These are phyloP conservation scores for Erigeron philadelphicus DNA, from an alignment of 140 eudicot genomes.

Conservation along the genomic window DNA sequence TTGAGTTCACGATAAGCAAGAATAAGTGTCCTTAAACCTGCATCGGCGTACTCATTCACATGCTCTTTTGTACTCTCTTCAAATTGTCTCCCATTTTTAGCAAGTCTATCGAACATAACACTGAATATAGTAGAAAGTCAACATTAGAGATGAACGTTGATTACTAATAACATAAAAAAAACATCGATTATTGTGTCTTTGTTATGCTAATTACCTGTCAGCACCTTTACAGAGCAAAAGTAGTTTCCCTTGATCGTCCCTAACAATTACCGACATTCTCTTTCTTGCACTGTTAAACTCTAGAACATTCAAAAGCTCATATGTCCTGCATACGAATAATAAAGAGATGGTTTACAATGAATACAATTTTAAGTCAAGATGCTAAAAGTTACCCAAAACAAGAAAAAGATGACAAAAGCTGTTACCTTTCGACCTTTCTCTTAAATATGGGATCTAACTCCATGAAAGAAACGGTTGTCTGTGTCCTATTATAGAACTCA, in stretches of 20 bases:
- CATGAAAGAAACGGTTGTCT: conserved; percentile 51
- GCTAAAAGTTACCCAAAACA: conserved; percentile 15
- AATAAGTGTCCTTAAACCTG: conserved; percentile 86
- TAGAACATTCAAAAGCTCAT: conserved; percentile 62
- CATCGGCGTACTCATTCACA: conserved; percentile 91
- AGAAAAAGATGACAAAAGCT: not conserved
- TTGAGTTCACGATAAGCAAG: conserved; percentile 82
- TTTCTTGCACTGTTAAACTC: conserved; percentile 88
- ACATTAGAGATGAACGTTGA: not conserved
- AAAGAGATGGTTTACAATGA: not conserved
- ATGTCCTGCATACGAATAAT: conserved; percentile 45
- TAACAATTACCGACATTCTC: conserved; percentile 84
- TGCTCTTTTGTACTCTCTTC: conserved; percentile 71
- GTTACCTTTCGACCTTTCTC: conserved; percentile 58
- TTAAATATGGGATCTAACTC: conserved; percentile 62
- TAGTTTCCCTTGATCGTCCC: conserved; percentile 62
- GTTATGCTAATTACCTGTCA: conserved; percentile 42
- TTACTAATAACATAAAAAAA: conserved; percentile 8
- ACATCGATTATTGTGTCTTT: conserved; percentile 5
- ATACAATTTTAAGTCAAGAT: conserved; percentile 2
- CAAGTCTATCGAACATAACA: conserved; percentile 91
- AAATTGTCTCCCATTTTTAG: conserved; percentile 62
- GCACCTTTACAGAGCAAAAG: conserved; percentile 86
- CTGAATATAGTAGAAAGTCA: conserved; percentile 34
- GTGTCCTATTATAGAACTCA: conserved; percentile 82